Base-by-base conservation (phyloP, 2,329 filamentous ascomycete species). In the Cryphonectria nitschkei region DNA sequence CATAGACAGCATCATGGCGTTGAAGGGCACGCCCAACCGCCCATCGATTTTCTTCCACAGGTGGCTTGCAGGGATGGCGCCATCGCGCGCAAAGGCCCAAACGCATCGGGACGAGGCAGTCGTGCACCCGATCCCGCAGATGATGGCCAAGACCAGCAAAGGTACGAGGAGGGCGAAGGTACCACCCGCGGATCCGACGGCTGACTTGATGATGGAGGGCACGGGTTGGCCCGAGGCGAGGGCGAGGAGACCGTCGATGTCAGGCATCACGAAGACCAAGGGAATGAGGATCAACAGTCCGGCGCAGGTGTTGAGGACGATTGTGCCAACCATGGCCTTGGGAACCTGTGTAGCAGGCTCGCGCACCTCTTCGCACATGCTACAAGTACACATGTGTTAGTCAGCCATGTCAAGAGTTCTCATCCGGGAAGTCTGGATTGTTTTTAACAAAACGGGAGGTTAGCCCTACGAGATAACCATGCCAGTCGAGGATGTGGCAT, bases 291-390 rank as follows among this genome's bases (percentile, higher is more conserved):
- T 92, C 74, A 93, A 80, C 37, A 93, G 83, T 56, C 91, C 91
- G 73, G 86, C 87, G 73, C 91, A 76, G 65, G 86, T 88, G 84
- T 93, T 93, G 80, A 93, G 85, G 75, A 89, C 74, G 75, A 93
- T 85, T 74, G 90, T 91, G 67, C 83, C 83, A 62, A 92, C 89
- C 88, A 93, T 92, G 75, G 91, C 91, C 79, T 90, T 91, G 75
- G 91, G 90, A 9, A 93, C 90, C 78, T 93, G 91, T 2, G 84
- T 87, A 0, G 89, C 84, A 6, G 91, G 91, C 64, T 88, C 82
- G 77, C 86, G 84, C 16, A 92, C 90, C 79, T 93, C 91, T 80
- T 93, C 91, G 76, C 90, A 92, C 91, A 93, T 93, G 73, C 88
- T 91, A 72, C 52, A 72, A 65, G 32, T 19, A 50, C 39, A 65